A percentile compares a stretch with the other conserved stretches of the same genome.
These are phyloP conservation scores for Lasiodiplodia gonubiensis DNA, from an alignment of 2,329 filamentous ascomycete genomes.

Conservation along the genomic window DNA sequence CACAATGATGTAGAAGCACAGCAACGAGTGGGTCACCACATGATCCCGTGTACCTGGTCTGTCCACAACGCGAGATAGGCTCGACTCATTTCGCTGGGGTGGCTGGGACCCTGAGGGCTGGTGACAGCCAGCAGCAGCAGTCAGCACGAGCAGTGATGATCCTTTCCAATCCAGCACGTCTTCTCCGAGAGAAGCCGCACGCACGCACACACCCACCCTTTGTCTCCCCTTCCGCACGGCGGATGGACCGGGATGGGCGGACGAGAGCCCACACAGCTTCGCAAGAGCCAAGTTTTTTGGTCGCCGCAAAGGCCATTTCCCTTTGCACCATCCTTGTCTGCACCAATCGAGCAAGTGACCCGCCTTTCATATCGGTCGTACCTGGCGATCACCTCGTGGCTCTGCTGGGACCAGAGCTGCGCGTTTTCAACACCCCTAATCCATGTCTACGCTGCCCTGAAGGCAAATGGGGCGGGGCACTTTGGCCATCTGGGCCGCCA, in stretches of 20 bases:
- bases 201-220: conserved; percentile 15
- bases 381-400: conserved; percentile 30
- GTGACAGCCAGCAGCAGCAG: conserved; percentile 6
- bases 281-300: conserved; percentile 21
- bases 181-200: conserved; percentile 20
- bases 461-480: conserved; percentile 9
- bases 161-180: conserved; percentile 15
- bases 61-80: conserved; percentile 17
- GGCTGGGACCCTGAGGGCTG: conserved; percentile 16
- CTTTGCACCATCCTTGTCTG: conserved; percentile 7
- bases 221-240: conserved; percentile 14
- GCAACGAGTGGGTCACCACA: conserved; percentile 11
- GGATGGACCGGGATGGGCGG: conserved; percentile 13
- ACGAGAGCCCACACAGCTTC: conserved; percentile 8
- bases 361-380: conserved; percentile 27
- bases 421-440: conserved; percentile 11
- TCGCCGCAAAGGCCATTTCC: conserved; percentile 8
- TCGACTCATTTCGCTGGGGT: conserved; percentile 20
- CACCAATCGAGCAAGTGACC: conserved; percentile 17
- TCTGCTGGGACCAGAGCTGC: conserved; percentile 14
- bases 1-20: conserved; percentile 26
- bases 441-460: conserved; percentile 21
- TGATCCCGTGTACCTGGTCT: conserved; percentile 23
- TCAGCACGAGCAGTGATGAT: conserved; percentile 17
- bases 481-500: conserved; percentile 12